phyloP scores from a whole-genome alignment of 768 basidiomycete genomes.

The Kwoniella newhampshirensis region DNA sequence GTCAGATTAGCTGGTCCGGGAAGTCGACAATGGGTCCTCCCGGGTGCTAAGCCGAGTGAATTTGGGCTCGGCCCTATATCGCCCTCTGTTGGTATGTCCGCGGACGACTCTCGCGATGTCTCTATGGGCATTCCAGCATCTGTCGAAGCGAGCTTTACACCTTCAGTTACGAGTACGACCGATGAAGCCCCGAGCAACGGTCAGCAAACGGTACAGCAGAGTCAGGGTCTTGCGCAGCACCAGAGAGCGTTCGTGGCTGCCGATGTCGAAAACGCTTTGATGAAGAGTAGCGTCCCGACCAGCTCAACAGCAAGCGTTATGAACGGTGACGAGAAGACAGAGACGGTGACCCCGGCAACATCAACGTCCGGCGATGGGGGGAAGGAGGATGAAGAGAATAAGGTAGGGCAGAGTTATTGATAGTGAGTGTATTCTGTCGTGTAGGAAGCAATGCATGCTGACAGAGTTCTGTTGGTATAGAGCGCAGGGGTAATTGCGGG shows the following conservation, averaged over 20 bases:
- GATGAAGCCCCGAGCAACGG: neutral
- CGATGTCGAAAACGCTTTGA: constrained; percentile 39
- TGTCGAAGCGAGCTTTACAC: neutral
- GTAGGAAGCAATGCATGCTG: too few species aligned
- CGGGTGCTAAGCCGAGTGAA: constrained; percentile 58
- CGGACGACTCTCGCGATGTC: constrained; percentile 8
- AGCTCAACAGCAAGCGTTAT: constrained; percentile 15
- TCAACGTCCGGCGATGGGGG: constrained; percentile 7
- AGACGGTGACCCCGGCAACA: constrained; percentile 12
- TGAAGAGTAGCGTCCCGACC: constrained; percentile 28
- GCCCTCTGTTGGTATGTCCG: constrained; percentile 5
- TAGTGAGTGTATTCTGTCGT: too few species aligned
- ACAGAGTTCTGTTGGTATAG: too few species aligned
- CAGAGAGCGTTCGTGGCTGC: constrained; percentile 8
- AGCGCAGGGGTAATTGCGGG: too few species aligned
- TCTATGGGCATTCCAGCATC: constrained; percentile 12
- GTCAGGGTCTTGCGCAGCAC: neutral
- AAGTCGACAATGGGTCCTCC: constrained; percentile 67
- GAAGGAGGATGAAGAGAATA: neutral
- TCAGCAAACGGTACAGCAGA: constrained; percentile 1
- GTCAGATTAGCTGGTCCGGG: constrained; percentile 65
- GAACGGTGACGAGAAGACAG: constrained; percentile 14
- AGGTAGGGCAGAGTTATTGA: too few species aligned
- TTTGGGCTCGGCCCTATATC: constrained; percentile 6
- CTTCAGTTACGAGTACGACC: neutral